Conservation (phyloP, 1,284 basidiomycete genomes). For the Lentinula novae-zelandiae region DNA sequence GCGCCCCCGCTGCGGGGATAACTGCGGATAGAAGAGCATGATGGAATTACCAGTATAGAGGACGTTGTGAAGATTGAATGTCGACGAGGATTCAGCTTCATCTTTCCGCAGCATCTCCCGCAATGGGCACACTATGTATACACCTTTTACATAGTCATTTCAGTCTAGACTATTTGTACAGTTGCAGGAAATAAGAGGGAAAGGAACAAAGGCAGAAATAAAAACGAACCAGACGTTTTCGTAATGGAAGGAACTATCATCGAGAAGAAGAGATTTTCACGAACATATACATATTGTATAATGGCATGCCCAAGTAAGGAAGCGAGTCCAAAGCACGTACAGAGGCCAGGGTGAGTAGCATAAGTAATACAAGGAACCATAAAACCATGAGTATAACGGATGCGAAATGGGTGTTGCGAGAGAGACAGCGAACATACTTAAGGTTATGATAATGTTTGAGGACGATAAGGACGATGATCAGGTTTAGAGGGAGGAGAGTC, state of each 20-base stretch:
- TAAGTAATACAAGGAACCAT: slow-evolving; percentile 7
- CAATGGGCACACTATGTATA: neutral
- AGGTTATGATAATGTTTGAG: neutral
- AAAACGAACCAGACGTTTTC: neutral
- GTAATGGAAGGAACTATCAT: neutral
- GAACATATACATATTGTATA: neutral
- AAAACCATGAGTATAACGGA: neutral
- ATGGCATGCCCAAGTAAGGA: neutral
- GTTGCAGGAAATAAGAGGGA: neutral
- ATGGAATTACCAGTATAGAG: too few relatives aligned
- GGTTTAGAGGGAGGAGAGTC: neutral
- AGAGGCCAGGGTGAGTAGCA: slow-evolving; percentile 6
- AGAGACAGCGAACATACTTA: neutral
- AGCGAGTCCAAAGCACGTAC: neutral
- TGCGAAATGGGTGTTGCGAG: neutral
- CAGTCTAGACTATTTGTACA: neutral
- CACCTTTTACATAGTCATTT: neutral
- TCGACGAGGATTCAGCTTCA: too few relatives aligned
- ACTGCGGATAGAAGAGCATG: neutral
- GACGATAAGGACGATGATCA: neutral
- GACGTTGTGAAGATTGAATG: too few relatives aligned
- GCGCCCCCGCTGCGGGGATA: neutral
- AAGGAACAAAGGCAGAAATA: neutral
- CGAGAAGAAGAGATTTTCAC: neutral
- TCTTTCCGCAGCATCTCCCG: too few relatives aligned